Evolutionary conservation across 78 protist species (phyloP).

Genomic region (Dictyostelium purpureum): DNA sequence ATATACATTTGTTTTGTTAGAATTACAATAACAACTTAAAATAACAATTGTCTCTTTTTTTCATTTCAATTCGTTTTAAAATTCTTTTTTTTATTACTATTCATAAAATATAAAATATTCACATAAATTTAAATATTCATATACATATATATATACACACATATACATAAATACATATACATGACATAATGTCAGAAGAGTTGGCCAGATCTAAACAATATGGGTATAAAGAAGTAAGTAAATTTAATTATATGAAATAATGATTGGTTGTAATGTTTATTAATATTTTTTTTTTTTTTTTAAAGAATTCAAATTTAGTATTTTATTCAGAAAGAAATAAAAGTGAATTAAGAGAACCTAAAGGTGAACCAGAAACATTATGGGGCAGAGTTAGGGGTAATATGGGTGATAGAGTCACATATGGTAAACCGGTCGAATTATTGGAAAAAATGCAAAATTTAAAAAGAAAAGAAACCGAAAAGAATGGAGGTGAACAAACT

Average conservation of each 20-base stretch:
- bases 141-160: too few species aligned
- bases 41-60: too few species aligned
- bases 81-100: too few species aligned
- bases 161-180: too few species aligned
- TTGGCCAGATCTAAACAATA: slow-evolving; percentile 74
- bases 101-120: too few species aligned
- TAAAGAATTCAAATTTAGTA: slow-evolving; percentile 78
- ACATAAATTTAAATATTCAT: too few species aligned
- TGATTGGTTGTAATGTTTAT: background rate
- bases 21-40: too few species aligned
- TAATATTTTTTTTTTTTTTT: background rate
- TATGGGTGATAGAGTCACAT: slow-evolving; percentile 80
- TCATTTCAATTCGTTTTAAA: too few species aligned
- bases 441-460: slow-evolving; percentile 13
- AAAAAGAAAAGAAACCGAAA: slow-evolving; percentile 34
- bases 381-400: slow-evolving; percentile 64
- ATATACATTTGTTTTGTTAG: too few species aligned
- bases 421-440: slow-evolving; percentile 31
- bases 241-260: background rate
- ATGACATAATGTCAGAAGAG: slow-evolving; percentile 45
- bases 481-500: background rate
- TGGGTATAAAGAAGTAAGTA: slow-evolving; percentile 74
- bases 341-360: slow-evolving; percentile 75
- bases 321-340: slow-evolving; percentile 62
- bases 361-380: slow-evolving; percentile 89